Base-by-base conservation (phyloP, 2,329 filamentous ascomycete genomes). In the Colletotrichum truncatum region DNA sequence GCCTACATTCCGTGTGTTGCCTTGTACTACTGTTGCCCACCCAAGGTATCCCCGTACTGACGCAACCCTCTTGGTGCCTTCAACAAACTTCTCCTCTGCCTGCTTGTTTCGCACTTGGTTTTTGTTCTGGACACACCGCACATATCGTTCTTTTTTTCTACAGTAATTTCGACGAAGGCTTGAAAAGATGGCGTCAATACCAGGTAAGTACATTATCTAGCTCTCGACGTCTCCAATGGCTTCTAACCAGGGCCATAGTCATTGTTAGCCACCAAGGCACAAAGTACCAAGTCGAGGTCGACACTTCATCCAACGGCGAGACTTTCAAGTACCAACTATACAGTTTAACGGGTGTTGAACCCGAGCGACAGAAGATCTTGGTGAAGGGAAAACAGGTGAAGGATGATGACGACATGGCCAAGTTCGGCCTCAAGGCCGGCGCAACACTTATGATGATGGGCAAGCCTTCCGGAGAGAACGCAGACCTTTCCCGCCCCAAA, bases 401-500 rank as follows among this genome's bases (percentile, higher is more conserved):
- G 80, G 92, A 99, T 87, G 94, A 98, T 75, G 93, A 93, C 64
- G 90, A 93, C 65, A 89, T 99, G 78, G 89, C 89, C 70, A 92
- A 91, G 73, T 86, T 98, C 67, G 91, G 91, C 73, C 89, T 97
- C 72, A 98, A 97, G 84, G 83, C 92, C 32, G 92, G 92, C 61
- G 93, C 97, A 78, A 87, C 84, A 21, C 92, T 99, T 77, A 97
- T 97, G 90, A 97, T 99, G 92, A 93, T 99, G 87, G 97, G 97
- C 36, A 96, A 93, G 3, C 92, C 95, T 4, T 89, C 91, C 18
- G 89, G 87, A 12, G 89, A 87, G 53, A 85, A 85, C 41, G 82
- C 79, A 32, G 84, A 80, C 18, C 83, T 92, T 28, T 83, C 90
- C 65, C 89, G 91, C 55, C 96, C 96, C 30, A 92, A 91, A 75